These are phyloP conservation scores for Diplotaxis tenuifolia DNA, from an alignment of 345 rosid genomes.

Conservation along the genomic window DNA sequence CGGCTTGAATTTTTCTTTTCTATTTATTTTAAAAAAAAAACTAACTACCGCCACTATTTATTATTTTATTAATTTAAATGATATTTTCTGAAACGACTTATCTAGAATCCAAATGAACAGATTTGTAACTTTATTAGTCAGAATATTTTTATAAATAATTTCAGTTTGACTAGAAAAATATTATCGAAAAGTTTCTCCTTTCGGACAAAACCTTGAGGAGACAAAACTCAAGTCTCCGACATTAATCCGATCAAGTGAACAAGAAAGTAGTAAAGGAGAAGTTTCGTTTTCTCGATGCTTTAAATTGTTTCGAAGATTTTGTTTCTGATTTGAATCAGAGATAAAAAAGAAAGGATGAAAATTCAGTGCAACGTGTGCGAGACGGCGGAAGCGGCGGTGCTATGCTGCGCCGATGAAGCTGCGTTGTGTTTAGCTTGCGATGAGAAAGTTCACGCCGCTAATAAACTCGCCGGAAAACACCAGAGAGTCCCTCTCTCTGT, in stretches of 20 bases:
- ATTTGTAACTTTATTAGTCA: background rate
- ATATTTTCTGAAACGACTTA: constrained; percentile 17
- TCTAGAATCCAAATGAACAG: constrained; percentile 13
- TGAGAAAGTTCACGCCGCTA: constrained; percentile 85
- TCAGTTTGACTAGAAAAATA: background rate
- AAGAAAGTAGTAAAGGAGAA: background rate
- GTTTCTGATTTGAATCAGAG: too few species aligned
- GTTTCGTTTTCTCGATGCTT: background rate
- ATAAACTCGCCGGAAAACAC: constrained; percentile 96
- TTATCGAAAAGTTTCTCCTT: background rate
- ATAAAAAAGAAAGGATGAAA: constrained; percentile 48
- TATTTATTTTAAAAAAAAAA: background rate
- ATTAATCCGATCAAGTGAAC: background rate
- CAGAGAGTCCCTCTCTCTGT: constrained; percentile 77
- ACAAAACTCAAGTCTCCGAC: constrained; percentile 16
- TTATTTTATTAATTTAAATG: constrained; percentile 13
- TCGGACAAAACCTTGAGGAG: constrained; percentile 3
- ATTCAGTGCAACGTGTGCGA: constrained; percentile 99
- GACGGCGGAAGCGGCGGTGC: constrained; percentile 84
- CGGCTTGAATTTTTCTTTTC: constrained; percentile 4
- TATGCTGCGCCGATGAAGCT: constrained; percentile 99
- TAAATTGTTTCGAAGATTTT: background rate
- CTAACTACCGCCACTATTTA: background rate
- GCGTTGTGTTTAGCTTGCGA: constrained; percentile 92
- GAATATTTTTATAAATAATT: constrained; percentile 8